Conservation (phyloP, 148 eudicot genomes). For the Silene conica region DNA sequence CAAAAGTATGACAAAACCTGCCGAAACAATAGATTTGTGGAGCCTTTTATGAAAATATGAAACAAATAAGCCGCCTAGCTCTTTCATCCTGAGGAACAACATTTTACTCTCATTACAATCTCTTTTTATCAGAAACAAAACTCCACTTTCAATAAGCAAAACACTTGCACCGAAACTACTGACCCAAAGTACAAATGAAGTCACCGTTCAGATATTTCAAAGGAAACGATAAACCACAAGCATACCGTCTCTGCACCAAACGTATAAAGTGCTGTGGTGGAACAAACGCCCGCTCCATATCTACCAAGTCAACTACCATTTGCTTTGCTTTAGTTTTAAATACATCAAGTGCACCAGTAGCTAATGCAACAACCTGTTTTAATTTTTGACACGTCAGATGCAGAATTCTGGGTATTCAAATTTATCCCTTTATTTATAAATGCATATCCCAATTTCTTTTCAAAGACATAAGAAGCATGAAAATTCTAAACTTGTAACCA, state of each 20-base stretch:
- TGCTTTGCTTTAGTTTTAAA: constrained; percentile 93
- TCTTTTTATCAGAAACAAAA: no score
- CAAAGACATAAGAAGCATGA: background rate
- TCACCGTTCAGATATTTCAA: no score
- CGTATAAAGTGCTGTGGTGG: constrained; percentile 99
- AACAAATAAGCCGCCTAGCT: no score
- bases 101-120: no score
- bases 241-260: constrained; percentile 96
- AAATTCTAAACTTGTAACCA: background rate
- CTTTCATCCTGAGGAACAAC: no score
- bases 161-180: no score
- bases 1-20: no score
- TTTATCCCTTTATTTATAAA: background rate
- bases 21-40: no score
- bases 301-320: constrained; percentile 95
- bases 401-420: background rate
- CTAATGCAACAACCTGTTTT: constrained; percentile 81
- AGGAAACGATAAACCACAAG: constrained; percentile 3
- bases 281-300: constrained; percentile 99
- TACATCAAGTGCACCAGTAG: constrained; percentile 78
- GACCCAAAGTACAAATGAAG: no score
- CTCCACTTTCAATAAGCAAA: no score
- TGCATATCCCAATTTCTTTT: background rate
- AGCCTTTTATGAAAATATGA: no score
- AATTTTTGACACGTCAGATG: constrained; percentile 4